These are phyloP conservation scores for Penicillium odoratum DNA, from an alignment of 495 filamentous ascomycete species.

Conservation along the genomic window DNA sequence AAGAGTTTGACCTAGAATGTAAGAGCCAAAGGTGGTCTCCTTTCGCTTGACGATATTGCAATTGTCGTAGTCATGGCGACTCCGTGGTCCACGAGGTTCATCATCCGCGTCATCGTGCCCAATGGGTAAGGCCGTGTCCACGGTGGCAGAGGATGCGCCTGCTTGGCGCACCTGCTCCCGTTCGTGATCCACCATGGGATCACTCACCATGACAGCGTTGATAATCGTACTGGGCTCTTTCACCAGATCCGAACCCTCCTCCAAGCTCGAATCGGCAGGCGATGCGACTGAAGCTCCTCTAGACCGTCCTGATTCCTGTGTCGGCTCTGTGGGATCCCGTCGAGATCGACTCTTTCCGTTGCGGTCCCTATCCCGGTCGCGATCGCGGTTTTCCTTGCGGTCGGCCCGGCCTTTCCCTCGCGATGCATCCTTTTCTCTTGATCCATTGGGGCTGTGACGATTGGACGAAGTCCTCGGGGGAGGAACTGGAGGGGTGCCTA, in stretches of 20 bases:
- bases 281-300: slow-evolving; percentile 16
- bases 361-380: slow-evolving; percentile 29
- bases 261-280: slow-evolving; percentile 27
- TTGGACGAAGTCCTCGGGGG: slow-evolving; percentile 48
- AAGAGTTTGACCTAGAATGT: slow-evolving; percentile 93
- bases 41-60: slow-evolving; percentile 56
- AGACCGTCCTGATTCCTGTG: slow-evolving; percentile 21
- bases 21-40: slow-evolving; percentile 89
- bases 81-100: slow-evolving; percentile 59
- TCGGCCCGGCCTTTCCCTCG: slow-evolving; percentile 37
- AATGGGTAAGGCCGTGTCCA: slow-evolving; percentile 20
- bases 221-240: slow-evolving; percentile 58
- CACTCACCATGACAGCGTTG: slow-evolving; percentile 74
- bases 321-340: slow-evolving; percentile 33
- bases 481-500: slow-evolving; percentile 42
- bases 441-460: slow-evolving; percentile 37
- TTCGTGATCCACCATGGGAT: slow-evolving; percentile 75
- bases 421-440: slow-evolving; percentile 35
- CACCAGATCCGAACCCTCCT: slow-evolving; percentile 29
- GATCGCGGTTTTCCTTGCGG: slow-evolving; percentile 32
- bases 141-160: slow-evolving; percentile 55
- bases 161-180: slow-evolving; percentile 72
- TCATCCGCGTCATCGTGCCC: slow-evolving; percentile 60
- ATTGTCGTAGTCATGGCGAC: slow-evolving; percentile 72
- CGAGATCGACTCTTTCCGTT: slow-evolving; percentile 38